A percentile compares a stretch with the other conserved stretches of the same genome.
Evolutionary conservation across 441 rosid genomes (phyloP).

Genomic region (Melastoma candidum): DNA sequence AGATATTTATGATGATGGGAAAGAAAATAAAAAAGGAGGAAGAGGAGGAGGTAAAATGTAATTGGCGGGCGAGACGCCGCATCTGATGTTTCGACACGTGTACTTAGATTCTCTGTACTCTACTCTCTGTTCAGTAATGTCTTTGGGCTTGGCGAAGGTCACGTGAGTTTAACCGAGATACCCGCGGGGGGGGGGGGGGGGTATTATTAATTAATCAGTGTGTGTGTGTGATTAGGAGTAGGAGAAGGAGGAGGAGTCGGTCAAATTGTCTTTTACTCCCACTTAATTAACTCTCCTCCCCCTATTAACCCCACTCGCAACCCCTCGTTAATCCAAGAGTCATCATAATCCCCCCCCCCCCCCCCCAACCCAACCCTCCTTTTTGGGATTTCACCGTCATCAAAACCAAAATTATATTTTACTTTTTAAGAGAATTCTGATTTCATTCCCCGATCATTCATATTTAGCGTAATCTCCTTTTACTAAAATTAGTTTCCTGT

Average conservation of each 20-base stretch:
- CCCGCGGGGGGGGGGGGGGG: slow-evolving; percentile 46
- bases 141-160: slow-evolving; percentile 33
- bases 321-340: neutral
- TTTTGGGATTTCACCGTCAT: no score
- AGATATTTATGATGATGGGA: no score
- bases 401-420: no score
- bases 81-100: slow-evolving; percentile 30
- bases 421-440: no score
- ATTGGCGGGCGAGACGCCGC: slow-evolving; percentile 25
- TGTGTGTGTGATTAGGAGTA: neutral
- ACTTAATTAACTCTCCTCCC: neutral
- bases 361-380: no score
- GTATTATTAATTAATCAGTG: no score
- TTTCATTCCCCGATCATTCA: no score
- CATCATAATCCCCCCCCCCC: no score
- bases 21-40: neutral
- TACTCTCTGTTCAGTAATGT: slow-evolving; percentile 22
- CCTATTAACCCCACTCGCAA: neutral
- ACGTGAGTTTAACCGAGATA: slow-evolving; percentile 67
- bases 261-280: slow-evolving; percentile 16
- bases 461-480: no score
- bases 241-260: slow-evolving; percentile 11
- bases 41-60: slow-evolving; percentile 10
- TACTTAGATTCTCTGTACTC: slow-evolving; percentile 20
- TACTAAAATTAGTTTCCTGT: no score